Base-by-base conservation (phyloP, 139 green algal species). In the Pleodorina starrii region DNA sequence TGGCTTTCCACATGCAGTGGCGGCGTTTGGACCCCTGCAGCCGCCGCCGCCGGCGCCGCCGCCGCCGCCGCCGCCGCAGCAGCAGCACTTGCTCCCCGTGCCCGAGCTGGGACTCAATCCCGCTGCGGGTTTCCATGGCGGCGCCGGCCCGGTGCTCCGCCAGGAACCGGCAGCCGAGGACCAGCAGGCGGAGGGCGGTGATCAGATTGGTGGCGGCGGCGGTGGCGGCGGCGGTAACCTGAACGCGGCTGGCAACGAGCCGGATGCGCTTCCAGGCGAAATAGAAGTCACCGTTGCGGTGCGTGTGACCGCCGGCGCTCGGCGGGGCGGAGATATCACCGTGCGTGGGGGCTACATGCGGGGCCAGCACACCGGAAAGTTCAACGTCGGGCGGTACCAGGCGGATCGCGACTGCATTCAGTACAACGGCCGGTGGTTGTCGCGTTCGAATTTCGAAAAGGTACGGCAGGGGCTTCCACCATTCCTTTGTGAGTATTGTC, bases 361-460 rank as follows among this genome's bases (percentile, higher is more conserved):
- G 68, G 68, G 68, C 14, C 68, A 44, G 35, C 35, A 48, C 19
- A 44, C 27, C 68, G 68, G 68, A n/a, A 46, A 29, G 68, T 76
- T 76, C 32, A 32, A 76, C 32, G 68, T 76, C 9, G 32, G 32
- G 16, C 68, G 68, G 32, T 76, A 76, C 68, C 68, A 48, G 35
- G 68, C 68, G 5, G 68, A 32, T 21, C 68, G 68, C 36, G 68
- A 76, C 68, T 76, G 68, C 32, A 76, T 76, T 29, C 68, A 76
- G 10, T 48, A 76, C 38, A 46, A 46, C 10, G 36, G 68, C 38
- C 68, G 68, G 3, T 76, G 68, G 68, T 48, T 76, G 68, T 76
- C 68, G 36, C 32, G 68, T n/a, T 76, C 68, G 35, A n/a, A 76
- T 32, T 76, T 76, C 25, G 68, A 76, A 46, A 76, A 76, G 68